A percentile compares a stretch with the other conserved stretches of the same genome.
Conservation (phyloP, 345 rosid species). For the Clarkia xantiana region DNA sequence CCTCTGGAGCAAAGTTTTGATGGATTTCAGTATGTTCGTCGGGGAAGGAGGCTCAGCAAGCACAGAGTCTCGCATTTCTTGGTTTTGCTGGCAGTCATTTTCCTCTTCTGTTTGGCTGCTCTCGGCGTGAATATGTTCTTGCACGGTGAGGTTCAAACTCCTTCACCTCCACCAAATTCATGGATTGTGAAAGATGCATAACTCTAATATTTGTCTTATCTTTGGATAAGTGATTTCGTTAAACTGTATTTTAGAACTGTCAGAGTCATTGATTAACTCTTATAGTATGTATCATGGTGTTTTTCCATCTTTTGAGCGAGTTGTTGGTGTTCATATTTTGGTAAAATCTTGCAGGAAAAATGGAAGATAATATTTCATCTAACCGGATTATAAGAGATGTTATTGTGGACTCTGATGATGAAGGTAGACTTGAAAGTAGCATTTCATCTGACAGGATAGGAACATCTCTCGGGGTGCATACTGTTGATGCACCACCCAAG, state of each 20-base stretch:
- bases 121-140: slow-evolving; percentile 37
- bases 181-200: not conserved
- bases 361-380: slow-evolving; percentile 14
- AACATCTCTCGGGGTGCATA: slow-evolving; percentile 4
- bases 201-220: not conserved
- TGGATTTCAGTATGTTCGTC: too few relatives aligned
- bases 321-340: not conserved
- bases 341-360: slow-evolving; percentile 14
- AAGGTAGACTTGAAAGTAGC: not conserved
- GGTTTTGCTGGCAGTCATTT: slow-evolving; percentile 27
- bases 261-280: not conserved
- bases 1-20: too few relatives aligned
- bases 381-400: slow-evolving; percentile 7
- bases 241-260: too few relatives aligned
- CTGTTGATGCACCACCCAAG: slow-evolving; percentile 9
- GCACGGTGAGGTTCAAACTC: slow-evolving; percentile 34
- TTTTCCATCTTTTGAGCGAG: not conserved
- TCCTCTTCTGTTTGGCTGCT: slow-evolving; percentile 31
- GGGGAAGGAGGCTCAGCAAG: slow-evolving; percentile 7
- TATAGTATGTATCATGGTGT: not conserved
- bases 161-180: not conserved
- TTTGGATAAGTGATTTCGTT: too few relatives aligned
- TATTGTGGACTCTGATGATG: too few relatives aligned
- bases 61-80: slow-evolving; percentile 18
- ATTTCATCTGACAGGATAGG: slow-evolving; percentile 5